These are phyloP conservation scores for Fraxinus excelsior DNA, from an alignment of 257 asterid genomes.

Conservation along the genomic window DNA sequence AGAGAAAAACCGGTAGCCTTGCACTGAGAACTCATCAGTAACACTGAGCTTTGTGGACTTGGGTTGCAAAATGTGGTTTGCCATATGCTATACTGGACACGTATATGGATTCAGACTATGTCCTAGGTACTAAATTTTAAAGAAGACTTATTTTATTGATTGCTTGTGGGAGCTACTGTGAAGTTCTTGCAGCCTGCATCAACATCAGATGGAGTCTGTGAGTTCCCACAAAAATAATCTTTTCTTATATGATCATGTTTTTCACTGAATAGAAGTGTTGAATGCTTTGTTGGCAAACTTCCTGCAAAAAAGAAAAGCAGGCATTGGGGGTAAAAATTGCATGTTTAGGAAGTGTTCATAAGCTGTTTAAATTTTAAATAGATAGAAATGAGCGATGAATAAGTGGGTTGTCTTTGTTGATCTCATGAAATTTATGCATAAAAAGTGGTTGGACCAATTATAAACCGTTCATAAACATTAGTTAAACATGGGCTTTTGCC, in stretches of 20 bases:
- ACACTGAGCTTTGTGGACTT: background rate
- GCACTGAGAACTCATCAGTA: constrained; percentile 25
- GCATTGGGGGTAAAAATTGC: too few species aligned
- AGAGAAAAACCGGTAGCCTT: constrained; percentile 41
- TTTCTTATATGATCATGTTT: background rate
- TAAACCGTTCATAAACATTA: too few species aligned
- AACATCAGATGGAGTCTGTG: background rate
- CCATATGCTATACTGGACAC: constrained; percentile 26
- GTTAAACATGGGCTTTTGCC: too few species aligned
- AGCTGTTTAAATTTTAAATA: too few species aligned
- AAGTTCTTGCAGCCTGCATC: background rate
- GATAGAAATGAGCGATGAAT: too few species aligned
- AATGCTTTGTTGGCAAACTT: too few species aligned
- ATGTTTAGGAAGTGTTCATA: too few species aligned
- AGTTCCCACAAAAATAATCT: background rate
- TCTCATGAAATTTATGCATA: too few species aligned
- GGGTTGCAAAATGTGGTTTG: background rate
- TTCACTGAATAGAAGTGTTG: background rate
- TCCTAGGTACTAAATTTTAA: background rate
- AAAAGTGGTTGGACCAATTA: too few species aligned
- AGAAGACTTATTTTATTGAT: background rate
- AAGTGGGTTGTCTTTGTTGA: too few species aligned
- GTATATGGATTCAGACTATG: background rate
- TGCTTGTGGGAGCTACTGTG: background rate
- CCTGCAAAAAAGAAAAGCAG: too few species aligned